Conservation (phyloP, 2,329 filamentous ascomycete species). For the Fusarium globosum region DNA sequence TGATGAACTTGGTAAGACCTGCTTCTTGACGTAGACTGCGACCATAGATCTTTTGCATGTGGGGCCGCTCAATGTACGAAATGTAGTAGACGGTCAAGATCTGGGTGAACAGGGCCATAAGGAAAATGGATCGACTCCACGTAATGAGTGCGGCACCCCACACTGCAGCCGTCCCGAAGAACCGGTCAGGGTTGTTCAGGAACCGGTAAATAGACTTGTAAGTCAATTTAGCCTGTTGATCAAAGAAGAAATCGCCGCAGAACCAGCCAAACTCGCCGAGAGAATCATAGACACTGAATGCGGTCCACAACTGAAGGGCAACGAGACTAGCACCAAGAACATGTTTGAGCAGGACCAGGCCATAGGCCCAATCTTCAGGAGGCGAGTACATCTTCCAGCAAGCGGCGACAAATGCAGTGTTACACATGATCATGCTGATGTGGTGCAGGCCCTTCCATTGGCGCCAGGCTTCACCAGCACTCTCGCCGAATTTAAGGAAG, state of each 20-base stretch:
- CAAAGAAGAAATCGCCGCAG: conserved; percentile 98
- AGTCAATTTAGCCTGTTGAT: conserved; percentile 86
- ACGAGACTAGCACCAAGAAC: conserved; percentile 85
- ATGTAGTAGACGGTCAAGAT: conserved; percentile 88
- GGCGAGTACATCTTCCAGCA: conserved; percentile 96
- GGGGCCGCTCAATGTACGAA: conserved; percentile 91
- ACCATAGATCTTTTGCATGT: conserved; percentile 98
- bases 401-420: conserved; percentile 87
- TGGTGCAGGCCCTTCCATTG: conserved; percentile 99
- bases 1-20: conserved; percentile 90
- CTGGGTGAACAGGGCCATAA: conserved; percentile 87
- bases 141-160: conserved; percentile 97
- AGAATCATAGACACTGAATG: conserved; percentile 91
- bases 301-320: conserved; percentile 91
- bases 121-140: conserved; percentile 86
- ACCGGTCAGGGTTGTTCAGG: conserved; percentile 95
- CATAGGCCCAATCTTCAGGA: conserved; percentile 88
- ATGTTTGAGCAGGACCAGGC: conserved; percentile 87
- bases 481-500: conserved; percentile 97
- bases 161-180: conserved; percentile 92
- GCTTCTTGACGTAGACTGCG: conserved; percentile 85
- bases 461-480: conserved; percentile 89
- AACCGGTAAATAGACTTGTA: conserved; percentile 99
- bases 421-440: conserved; percentile 89
- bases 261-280: conserved; percentile 99